phyloP scores from a whole-genome alignment of 225 moss, liverwort and hornwort genomes.

The Marchantia polymorpha region DNA sequence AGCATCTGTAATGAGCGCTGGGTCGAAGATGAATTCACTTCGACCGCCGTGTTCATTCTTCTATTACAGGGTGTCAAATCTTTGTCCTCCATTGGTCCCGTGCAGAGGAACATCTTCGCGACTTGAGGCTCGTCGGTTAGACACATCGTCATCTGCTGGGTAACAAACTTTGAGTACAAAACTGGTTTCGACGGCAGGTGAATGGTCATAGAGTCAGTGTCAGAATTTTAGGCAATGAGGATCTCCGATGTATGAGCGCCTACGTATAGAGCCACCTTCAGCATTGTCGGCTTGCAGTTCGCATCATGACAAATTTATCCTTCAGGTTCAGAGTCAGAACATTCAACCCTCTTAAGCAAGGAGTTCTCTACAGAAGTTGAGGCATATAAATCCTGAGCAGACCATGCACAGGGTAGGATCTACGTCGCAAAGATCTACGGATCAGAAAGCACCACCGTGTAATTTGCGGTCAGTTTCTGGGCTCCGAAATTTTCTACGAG shows the following conservation, averaged over 20 bases:
- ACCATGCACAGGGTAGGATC: too few relatives aligned
- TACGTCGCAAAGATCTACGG: too few relatives aligned
- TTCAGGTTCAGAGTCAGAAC: too few relatives aligned
- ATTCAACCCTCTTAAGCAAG: too few relatives aligned
- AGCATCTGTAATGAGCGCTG: not conserved
- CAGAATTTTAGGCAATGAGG: constrained; percentile 7
- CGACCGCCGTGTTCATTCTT: not conserved
- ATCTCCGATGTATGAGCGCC: constrained; percentile 22
- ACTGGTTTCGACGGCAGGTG: not conserved
- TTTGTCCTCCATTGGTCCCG: not conserved
- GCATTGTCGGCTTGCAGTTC: not conserved
- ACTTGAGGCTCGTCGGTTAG: not conserved
- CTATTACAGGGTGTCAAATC: not conserved
- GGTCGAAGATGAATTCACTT: not conserved
- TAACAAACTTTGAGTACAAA: constrained; percentile 7
- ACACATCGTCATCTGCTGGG: constrained; percentile 4
- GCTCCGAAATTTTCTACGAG: constrained; percentile 27
- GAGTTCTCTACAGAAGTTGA: too few relatives aligned
- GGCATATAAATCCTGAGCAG: too few relatives aligned
- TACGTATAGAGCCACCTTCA: not conserved
- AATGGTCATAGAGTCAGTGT: constrained; percentile 8
- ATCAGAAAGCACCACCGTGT: constrained; percentile 40
- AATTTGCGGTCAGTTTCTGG: constrained; percentile 36
- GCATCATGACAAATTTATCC: not conserved
- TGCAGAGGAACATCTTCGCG: not conserved